phyloP scores from a whole-genome alignment of 305 asterid species.

The Plantago lanceolata region DNA sequence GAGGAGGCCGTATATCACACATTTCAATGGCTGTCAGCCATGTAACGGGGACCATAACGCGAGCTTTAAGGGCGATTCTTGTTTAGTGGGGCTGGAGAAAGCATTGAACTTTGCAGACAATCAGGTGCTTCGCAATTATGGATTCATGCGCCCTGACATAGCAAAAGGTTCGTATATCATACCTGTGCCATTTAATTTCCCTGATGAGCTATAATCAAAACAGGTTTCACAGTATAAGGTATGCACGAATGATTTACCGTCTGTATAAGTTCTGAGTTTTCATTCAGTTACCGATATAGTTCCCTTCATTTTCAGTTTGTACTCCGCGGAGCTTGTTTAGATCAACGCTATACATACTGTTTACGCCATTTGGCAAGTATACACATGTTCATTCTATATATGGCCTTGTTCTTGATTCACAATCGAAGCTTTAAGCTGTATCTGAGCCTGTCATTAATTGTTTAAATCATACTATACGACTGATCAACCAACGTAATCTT shows the following conservation, averaged over 20 bases:
- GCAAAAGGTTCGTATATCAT: conserved; percentile 31
- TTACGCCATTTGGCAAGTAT: not conserved
- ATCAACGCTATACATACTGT: too few species aligned
- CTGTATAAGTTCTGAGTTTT: not conserved
- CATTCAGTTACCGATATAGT: not conserved
- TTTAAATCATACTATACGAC: too few species aligned
- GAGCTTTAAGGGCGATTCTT: conserved; percentile 50
- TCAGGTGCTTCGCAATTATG: conserved; percentile 64
- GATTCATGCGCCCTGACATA: conserved; percentile 49
- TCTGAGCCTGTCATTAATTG: too few species aligned
- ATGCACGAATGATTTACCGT: not conserved
- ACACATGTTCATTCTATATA: not conserved
- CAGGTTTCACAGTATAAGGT: not conserved
- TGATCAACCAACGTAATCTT: too few species aligned
- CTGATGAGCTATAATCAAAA: conserved; percentile 14
- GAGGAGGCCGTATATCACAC: conserved; percentile 76
- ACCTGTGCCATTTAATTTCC: conserved; percentile 49
- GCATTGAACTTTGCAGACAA: conserved; percentile 77
- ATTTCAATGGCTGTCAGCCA: conserved; percentile 83
- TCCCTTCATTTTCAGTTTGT: not conserved
- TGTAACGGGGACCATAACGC: conserved; percentile 70
- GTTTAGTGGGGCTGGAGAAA: conserved; percentile 62
- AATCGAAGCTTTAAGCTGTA: too few species aligned
- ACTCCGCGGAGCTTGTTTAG: not conserved
- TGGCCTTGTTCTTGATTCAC: not conserved